Conservation (phyloP, 306 rosid genomes). For the Prunus mira region DNA sequence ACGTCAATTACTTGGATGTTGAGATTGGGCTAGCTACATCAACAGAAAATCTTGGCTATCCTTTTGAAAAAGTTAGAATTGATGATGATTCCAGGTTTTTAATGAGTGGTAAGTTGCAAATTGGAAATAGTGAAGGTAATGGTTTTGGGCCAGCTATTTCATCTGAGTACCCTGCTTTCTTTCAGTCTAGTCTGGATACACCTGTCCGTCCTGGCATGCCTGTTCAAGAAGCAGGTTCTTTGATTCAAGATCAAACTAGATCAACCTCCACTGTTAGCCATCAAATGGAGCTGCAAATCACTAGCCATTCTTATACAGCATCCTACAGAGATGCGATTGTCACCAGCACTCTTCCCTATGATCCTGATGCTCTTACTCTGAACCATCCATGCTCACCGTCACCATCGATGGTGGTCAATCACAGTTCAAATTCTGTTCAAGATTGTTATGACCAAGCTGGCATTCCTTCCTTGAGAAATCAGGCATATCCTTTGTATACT, state of each 20-base stretch:
- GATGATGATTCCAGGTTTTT: neutral
- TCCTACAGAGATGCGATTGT: slow-evolving; percentile 26
- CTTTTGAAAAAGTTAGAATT: too few species aligned
- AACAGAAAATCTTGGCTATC: too few species aligned
- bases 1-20: neutral
- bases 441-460: slow-evolving; percentile 14
- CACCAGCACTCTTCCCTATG: slow-evolving; percentile 10
- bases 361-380: slow-evolving; percentile 26
- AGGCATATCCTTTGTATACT: slow-evolving; percentile 7
- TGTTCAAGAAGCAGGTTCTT: slow-evolving; percentile 24
- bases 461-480: slow-evolving; percentile 26
- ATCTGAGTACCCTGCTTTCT: slow-evolving; percentile 23
- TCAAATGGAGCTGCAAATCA: slow-evolving; percentile 19
- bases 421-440: slow-evolving; percentile 17
- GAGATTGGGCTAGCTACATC: too few species aligned
- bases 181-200: slow-evolving; percentile 8
- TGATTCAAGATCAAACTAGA: slow-evolving; percentile 30
- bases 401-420: slow-evolving; percentile 12
- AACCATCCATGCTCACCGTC: slow-evolving; percentile 8
- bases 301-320: slow-evolving; percentile 20
- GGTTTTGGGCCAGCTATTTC: slow-evolving; percentile 15
- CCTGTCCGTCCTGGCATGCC: slow-evolving; percentile 28
- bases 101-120: neutral
- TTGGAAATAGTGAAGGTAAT: neutral
- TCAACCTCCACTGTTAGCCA: slow-evolving; percentile 25